phyloP scores from a whole-genome alignment of 2,329 filamentous ascomycete species.

The Nemania sp. region DNA sequence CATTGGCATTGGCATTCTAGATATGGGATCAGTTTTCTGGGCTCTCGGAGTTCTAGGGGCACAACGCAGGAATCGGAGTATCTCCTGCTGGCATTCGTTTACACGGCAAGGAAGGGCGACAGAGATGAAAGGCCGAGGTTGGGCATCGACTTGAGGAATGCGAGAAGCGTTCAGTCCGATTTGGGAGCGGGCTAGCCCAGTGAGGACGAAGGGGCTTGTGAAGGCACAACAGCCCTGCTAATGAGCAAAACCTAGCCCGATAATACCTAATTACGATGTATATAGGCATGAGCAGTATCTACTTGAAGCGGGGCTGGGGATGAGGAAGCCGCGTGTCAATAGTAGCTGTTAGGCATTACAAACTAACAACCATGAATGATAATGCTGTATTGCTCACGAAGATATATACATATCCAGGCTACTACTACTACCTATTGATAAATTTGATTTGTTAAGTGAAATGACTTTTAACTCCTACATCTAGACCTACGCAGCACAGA shows the following conservation, averaged over 20 bases:
- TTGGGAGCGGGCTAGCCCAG: conserved; percentile 53
- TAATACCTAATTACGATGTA: conserved; percentile 59
- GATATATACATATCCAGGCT: background rate
- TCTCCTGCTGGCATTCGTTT: conserved; percentile 61
- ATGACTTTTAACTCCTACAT: background rate
- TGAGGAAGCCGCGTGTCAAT: conserved; percentile 33
- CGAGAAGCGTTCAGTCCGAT: conserved; percentile 47
- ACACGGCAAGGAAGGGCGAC: conserved; percentile 49
- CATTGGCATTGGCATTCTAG: conserved; percentile 63
- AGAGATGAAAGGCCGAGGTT: conserved; percentile 20
- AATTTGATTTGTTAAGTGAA: background rate
- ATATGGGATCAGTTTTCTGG: conserved; percentile 56
- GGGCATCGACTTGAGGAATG: conserved; percentile 36
- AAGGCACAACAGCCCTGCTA: conserved; percentile 43
- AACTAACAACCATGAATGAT: conserved; percentile 50
- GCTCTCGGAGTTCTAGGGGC: conserved; percentile 62
- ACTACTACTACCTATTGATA: background rate
- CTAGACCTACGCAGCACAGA: too few species aligned
- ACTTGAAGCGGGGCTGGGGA: conserved; percentile 34
- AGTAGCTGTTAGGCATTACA: conserved; percentile 47
- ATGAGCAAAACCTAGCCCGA: conserved; percentile 53
- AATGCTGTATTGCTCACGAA: conserved; percentile 49
- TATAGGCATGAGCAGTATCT: conserved; percentile 48
- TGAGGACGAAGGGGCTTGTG: conserved; percentile 47
- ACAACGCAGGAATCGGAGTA: conserved; percentile 54